Evolutionary conservation across 768 basidiomycete species (phyloP).

Genomic region (Flagelloscypha sp.): DNA sequence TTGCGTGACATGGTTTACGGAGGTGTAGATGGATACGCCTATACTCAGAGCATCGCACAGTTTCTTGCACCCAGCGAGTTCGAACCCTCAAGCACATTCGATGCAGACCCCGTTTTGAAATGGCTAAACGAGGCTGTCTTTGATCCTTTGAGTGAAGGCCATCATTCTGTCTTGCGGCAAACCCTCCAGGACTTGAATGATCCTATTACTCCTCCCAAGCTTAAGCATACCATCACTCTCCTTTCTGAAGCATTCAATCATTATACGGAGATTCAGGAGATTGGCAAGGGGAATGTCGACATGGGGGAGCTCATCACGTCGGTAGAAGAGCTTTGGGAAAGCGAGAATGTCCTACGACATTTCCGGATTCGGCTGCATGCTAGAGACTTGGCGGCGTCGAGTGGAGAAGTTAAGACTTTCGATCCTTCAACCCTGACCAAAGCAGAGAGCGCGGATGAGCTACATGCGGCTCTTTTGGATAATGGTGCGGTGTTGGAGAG

Average conservation of each 20-base stretch:
- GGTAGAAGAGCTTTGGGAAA: conserved; percentile 39
- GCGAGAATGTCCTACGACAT: conserved; percentile 47
- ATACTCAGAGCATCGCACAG: conserved; percentile 68
- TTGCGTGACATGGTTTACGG: conserved; percentile 72
- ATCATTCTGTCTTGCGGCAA: conserved; percentile 36
- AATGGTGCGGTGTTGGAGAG: too few species aligned
- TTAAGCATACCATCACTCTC: too few species aligned
- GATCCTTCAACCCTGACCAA: too few species aligned
- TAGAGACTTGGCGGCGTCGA: too few species aligned
- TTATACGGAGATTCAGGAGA: conserved; percentile 32
- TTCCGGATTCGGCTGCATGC: too few species aligned
- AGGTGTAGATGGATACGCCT: conserved; percentile 68
- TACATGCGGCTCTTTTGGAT: too few species aligned
- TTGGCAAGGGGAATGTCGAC: conserved; percentile 41
- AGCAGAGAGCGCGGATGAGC: too few species aligned
- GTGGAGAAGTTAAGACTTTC: too few species aligned
- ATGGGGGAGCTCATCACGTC: conserved; percentile 41
- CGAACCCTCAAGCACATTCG: conserved; percentile 10
- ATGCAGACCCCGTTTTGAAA: conserved; percentile 28
- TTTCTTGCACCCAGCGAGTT: conserved; percentile 36
- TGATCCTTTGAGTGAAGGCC: conserved; percentile 39
- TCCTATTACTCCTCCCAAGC: conserved; percentile 25
- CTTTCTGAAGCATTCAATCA: conserved; percentile 25
- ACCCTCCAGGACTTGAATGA: too few species aligned
- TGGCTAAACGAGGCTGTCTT: conserved; percentile 39